Percentiles rank a stretch among this genome's conserved stretches.
Evolutionary conservation across 805 yeast species (phyloP).

Genomic region (Sugiyamaella mastotermitis): DNA sequence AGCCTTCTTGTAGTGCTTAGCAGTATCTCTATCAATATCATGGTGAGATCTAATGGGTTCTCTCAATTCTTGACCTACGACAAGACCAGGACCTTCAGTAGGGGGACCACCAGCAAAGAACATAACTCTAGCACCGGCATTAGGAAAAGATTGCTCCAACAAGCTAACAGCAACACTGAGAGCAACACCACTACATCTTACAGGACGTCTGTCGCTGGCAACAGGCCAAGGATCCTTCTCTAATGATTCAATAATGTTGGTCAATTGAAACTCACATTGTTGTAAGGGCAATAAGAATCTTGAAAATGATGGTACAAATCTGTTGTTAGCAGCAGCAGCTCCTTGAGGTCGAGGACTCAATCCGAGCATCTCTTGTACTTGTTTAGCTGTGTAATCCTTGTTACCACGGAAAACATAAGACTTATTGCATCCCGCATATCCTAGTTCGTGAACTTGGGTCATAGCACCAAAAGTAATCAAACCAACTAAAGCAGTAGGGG

Average conservation of each 20-base stretch:
- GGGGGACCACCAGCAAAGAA: slow-evolving; percentile 93
- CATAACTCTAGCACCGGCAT: slow-evolving; percentile 77
- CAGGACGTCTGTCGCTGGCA: slow-evolving; percentile 74
- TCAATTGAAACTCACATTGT: slow-evolving; percentile 76
- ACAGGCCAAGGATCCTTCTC: slow-evolving; percentile 85
- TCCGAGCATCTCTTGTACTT: slow-evolving; percentile 58
- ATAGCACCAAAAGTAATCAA: slow-evolving; percentile 84
- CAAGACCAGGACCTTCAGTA: slow-evolving; percentile 90
- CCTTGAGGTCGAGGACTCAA: slow-evolving; percentile 32
- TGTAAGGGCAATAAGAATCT: slow-evolving; percentile 70
- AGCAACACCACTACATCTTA: slow-evolving; percentile 92
- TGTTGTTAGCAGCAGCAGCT: slow-evolving; percentile 30
- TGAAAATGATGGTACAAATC: slow-evolving; percentile 37
- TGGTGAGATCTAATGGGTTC: slow-evolving; percentile 97
- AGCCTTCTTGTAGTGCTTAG: slow-evolving; percentile 85
- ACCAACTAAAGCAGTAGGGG: slow-evolving; percentile 86
- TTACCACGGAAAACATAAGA: slow-evolving; percentile 83
- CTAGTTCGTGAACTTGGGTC: slow-evolving; percentile 82
- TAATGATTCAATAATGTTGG: slow-evolving; percentile 70
- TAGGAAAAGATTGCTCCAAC: slow-evolving; percentile 72
- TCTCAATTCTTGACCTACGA: slow-evolving; percentile 83
- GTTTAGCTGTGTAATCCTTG: slow-evolving; percentile 63
- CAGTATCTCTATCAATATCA: slow-evolving; percentile 87
- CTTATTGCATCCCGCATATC: slow-evolving; percentile 60
- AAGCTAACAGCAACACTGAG: slow-evolving; percentile 75